Percentiles rank a stretch among this genome's conserved stretches.
Evolutionary conservation across 169 alveolate genomes (phyloP).

Genomic region (Eimeria sp.): DNA sequence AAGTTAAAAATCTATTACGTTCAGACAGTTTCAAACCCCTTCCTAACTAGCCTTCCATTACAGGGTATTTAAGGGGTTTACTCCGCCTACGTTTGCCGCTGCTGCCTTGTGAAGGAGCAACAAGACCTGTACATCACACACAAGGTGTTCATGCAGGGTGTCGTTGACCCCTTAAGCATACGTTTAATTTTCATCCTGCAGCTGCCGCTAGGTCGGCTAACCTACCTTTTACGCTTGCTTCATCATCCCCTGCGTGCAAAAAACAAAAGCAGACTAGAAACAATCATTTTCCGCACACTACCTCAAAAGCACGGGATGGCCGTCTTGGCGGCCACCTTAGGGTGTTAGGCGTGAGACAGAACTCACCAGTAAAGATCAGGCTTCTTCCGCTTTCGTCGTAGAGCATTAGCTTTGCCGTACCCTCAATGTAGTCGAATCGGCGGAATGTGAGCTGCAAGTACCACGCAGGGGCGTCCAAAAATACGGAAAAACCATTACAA

Average conservation of each 20-base stretch:
- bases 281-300: neutral
- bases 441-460: conserved; percentile 1
- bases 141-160: neutral
- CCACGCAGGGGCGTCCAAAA: neutral
- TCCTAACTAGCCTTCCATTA: neutral
- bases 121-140: conserved; percentile 12
- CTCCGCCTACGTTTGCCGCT: neutral
- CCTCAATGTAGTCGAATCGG: conserved; percentile 11
- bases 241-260: conserved; percentile 31
- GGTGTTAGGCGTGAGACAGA: neutral
- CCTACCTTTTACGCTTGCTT: conserved; percentile 10
- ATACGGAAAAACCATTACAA: neutral
- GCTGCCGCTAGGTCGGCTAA: neutral
- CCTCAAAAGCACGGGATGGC: neutral
- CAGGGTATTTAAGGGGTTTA: too few species aligned
- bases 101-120: neutral
- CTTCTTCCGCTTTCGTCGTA: conserved; percentile 58
- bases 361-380: conserved; percentile 48
- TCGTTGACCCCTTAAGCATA: neutral
- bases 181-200: neutral
- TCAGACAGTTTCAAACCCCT: neutral
- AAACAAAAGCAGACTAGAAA: neutral
- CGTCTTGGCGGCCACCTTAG: neutral
- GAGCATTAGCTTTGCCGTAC: neutral
- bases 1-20: neutral